Evolutionary conservation across 768 basidiomycete genomes (phyloP).

Genomic region (Pisolithus sp.): DNA sequence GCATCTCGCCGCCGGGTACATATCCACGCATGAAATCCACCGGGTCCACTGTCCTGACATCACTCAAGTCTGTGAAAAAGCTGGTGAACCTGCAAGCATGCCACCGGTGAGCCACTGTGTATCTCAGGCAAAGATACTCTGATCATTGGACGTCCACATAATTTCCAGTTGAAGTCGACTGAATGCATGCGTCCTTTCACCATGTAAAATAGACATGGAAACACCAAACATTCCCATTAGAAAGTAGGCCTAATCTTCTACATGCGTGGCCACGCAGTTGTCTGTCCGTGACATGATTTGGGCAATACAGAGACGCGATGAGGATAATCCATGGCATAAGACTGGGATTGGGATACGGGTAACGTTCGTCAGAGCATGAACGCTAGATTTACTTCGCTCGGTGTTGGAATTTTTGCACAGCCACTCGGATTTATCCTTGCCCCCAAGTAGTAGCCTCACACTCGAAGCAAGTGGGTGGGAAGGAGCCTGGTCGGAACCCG

Average conservation of each 20-base stretch:
- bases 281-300: conserved; percentile 10
- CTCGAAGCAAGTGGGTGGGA: too few relatives aligned
- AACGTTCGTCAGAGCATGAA: not conserved
- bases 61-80: not conserved
- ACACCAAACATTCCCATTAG: conserved; percentile 12
- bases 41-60: not conserved
- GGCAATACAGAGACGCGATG: not conserved
- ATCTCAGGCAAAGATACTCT: conserved; percentile 2
- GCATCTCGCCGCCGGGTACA: not conserved
- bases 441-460: too few relatives aligned
- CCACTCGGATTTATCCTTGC: too few relatives aligned
- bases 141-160: conserved; percentile 1
- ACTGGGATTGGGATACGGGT: not conserved
- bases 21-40: not conserved
- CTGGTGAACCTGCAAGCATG: not conserved
- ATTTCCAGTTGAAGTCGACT: conserved; percentile 5
- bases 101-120: not conserved
- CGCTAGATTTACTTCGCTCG: not conserved
- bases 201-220: conserved; percentile 9
- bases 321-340: not conserved
- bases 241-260: conserved; percentile 14
- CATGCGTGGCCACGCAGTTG: conserved; percentile 8
- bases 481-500: too few relatives aligned
- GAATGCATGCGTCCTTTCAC: conserved; percentile 10
- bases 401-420: too few relatives aligned